Base-by-base conservation (phyloP, 192 early-diverging fungal species). In the Coemansia sp. region DNA sequence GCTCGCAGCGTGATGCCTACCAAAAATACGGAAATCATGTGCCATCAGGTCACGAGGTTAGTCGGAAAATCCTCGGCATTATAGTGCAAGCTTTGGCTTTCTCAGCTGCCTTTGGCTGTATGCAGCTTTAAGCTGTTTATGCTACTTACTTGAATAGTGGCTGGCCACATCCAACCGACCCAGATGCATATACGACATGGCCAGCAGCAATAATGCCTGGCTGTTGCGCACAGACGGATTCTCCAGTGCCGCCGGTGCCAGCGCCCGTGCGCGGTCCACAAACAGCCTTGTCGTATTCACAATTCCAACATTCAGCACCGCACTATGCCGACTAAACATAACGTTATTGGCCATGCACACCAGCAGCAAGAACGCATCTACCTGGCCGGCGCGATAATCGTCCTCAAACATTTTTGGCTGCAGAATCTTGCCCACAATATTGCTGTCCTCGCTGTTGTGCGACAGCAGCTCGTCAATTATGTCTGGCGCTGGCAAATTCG, bases 131-230 rank as follows among this genome's bases (percentile, higher is more conserved):
- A 6, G 54, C 24, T 57, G 12, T 45, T 7, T 11, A 29, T 29
- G 27, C 35, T 53, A 78, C 75, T 79, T 73, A 79, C 76, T 66
- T 5, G 70, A 73, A 53, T 73, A 79, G 59, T 73, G 76, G 63
- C 71, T 72, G 6, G 76, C 60, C 0, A 73, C 70, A 19, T 65
- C 66, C 6, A 79, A 52, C 70, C 50, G 54, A 22, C 76, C 76
- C 15, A 63, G 61, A 23, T 73, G 70, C 70, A 79, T 66, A 52
- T 79, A 79, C 1, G 76, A 70, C 0, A 64, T 6, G 0, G 76
- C 24, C 43, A 79, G 66, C 21, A 79, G 59, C 27, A 79, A 63
- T 43, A 73, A 27, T 15, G 66, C 62, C 43, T 66, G 66, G 67
- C 76, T 69, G 38, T 49, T 57, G 60, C 22, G 19, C 2, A 73